A percentile compares a stretch with the other conserved stretches of the same genome.
phyloP scores from a whole-genome alignment of 208 protist genomes.

The Crithidia thermophila region DNA sequence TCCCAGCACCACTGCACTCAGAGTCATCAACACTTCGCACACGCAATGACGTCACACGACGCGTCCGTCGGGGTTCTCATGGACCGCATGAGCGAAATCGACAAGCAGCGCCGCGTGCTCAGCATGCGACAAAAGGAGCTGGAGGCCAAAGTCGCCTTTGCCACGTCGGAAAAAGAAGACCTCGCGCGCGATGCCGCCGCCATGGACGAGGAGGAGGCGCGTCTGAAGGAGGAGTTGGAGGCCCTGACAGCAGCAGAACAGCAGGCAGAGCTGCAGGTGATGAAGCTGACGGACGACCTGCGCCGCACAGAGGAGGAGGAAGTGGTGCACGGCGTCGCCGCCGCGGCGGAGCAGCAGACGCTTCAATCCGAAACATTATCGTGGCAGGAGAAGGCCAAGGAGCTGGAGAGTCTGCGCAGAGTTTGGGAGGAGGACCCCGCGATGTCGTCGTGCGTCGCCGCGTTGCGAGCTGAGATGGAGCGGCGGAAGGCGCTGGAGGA shows the following conservation, averaged over 20 bases:
- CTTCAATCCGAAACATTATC: slow-evolving; percentile 27
- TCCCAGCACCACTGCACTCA: no score
- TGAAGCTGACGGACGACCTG: slow-evolving; percentile 50
- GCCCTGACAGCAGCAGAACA: slow-evolving; percentile 60
- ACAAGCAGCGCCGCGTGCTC: slow-evolving; percentile 72
- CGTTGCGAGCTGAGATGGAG: slow-evolving; percentile 32
- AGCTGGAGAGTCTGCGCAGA: slow-evolving; percentile 41
- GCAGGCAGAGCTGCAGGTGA: slow-evolving; percentile 63
- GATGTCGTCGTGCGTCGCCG: slow-evolving; percentile 26
- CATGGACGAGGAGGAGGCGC: slow-evolving; percentile 46
- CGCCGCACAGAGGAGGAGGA: slow-evolving; percentile 75
- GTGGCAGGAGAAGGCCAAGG: slow-evolving; percentile 40
- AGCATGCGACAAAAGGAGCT: slow-evolving; percentile 73
- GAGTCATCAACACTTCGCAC: no score
- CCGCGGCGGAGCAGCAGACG: slow-evolving; percentile 27
- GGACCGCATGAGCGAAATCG: slow-evolving; percentile 75
- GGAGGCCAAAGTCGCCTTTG: slow-evolving; percentile 59
- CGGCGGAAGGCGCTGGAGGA: slow-evolving; percentile 12
- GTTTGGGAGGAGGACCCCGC: slow-evolving; percentile 39
- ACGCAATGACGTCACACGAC: slow-evolving; percentile 36
- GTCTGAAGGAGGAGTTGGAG: slow-evolving; percentile 59
- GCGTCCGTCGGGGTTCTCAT: slow-evolving; percentile 59
- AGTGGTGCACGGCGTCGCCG: slow-evolving; percentile 46
- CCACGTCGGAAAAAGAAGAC: slow-evolving; percentile 49
- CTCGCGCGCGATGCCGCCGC: slow-evolving; percentile 34